Percentiles rank a stretch among this genome's conserved stretches.
Conservation (phyloP, 2,329 filamentous ascomycete species). For the Catunica adiposa region DNA sequence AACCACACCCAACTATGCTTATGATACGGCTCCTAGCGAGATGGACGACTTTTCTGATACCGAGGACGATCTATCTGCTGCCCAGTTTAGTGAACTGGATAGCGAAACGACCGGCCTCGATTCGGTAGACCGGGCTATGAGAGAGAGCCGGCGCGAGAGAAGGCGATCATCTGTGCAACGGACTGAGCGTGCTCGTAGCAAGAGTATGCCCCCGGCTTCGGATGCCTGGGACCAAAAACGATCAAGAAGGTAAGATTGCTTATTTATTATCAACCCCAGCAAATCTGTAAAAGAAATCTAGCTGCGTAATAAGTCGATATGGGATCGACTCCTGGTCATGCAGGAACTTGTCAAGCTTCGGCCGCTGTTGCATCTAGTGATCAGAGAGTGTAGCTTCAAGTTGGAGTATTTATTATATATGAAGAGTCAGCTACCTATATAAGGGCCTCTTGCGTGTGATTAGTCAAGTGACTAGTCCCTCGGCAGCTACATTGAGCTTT, state of each 20-base stretch:
- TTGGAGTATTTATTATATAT: no score
- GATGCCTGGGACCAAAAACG: not conserved
- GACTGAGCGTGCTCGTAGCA: conserved; percentile 5
- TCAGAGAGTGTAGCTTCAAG: no score
- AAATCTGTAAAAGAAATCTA: no score
- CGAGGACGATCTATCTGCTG: not conserved
- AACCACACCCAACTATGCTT: not conserved
- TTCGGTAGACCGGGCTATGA: conserved; percentile 2
- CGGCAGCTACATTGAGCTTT: no score
- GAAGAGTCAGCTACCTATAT: no score
- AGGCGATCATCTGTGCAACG: conserved; percentile 4
- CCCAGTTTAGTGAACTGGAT: conserved; percentile 4
- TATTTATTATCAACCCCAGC: no score
- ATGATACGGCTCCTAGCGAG: conserved; percentile 10
- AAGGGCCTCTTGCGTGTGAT: no score
- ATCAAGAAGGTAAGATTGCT: not conserved
- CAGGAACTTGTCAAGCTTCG: no score
- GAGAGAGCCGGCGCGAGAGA: conserved; percentile 3
- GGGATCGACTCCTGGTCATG: no score
- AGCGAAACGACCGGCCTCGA: conserved; percentile 8
- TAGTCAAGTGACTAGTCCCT: no score
- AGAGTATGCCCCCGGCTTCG: conserved; percentile 4
- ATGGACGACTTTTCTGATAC: conserved; percentile 2
- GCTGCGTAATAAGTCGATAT: no score
- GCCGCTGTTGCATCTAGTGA: no score